Conservation (phyloP, 441 rosid species). For the Euphorbia schlechtendalii region DNA sequence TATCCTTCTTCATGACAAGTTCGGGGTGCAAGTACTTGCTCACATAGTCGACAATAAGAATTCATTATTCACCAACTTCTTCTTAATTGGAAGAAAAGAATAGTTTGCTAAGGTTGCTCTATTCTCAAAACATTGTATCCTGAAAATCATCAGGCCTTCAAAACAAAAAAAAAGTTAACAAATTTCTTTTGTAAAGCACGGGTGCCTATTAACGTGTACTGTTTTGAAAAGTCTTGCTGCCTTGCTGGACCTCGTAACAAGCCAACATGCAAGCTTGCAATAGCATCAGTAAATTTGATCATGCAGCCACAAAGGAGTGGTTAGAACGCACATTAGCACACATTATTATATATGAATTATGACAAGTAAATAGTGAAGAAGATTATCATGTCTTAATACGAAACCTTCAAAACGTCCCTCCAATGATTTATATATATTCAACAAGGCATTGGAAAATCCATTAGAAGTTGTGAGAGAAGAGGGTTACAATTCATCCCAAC, state of each 20-base stretch:
- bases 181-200: slow-evolving; percentile 26
- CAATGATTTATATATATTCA: slow-evolving; percentile 62
- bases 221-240: slow-evolving; percentile 68
- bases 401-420: slow-evolving; percentile 76
- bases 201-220: slow-evolving; percentile 73
- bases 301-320: slow-evolving; percentile 46
- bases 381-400: slow-evolving; percentile 83
- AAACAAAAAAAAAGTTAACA: not conserved
- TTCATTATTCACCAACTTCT: slow-evolving; percentile 27
- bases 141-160: too few relatives aligned
- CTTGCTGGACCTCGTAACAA: slow-evolving; percentile 87
- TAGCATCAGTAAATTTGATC: slow-evolving; percentile 49
- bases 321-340: slow-evolving; percentile 61
- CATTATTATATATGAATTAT: slow-evolving; percentile 54
- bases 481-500: slow-evolving; percentile 42
- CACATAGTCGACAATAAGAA: slow-evolving; percentile 69
- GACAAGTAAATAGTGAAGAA: slow-evolving; percentile 82
- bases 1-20: slow-evolving; percentile 95
- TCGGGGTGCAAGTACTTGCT: slow-evolving; percentile 64
- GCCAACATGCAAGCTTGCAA: slow-evolving; percentile 41
- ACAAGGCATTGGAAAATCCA: slow-evolving; percentile 84
- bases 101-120: too few relatives aligned
- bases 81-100: too few relatives aligned
- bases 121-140: too few relatives aligned
- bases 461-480: slow-evolving; percentile 85